Conservation (phyloP, 1,284 basidiomycete species). For the Ceratobasidium sp. region DNA sequence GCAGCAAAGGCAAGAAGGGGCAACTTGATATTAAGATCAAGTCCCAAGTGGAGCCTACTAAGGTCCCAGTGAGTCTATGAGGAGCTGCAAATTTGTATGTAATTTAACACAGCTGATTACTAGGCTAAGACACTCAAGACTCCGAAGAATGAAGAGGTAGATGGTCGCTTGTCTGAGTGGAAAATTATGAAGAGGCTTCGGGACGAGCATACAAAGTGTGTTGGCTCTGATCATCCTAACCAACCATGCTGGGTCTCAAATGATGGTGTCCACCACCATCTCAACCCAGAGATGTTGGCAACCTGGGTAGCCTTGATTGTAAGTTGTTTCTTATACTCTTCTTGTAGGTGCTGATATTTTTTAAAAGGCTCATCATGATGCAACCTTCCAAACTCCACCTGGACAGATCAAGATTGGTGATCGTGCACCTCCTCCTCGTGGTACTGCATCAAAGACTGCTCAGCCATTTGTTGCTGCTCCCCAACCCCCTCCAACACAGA, state of each 20-base stretch:
- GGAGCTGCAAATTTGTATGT: too few relatives aligned
- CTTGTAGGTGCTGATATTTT: too few relatives aligned
- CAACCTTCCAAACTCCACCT: too few relatives aligned
- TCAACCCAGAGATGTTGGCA: not conserved
- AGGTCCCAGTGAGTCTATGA: not conserved
- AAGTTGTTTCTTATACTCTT: too few relatives aligned
- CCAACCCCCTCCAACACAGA: too few relatives aligned
- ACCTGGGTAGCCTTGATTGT: not conserved
- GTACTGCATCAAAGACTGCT: too few relatives aligned
- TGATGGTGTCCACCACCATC: not conserved
- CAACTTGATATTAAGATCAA: not conserved
- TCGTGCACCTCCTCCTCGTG: too few relatives aligned
- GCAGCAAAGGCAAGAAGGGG: not conserved
- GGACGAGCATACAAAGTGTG: not conserved
- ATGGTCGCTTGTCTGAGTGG: not conserved
- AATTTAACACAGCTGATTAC: not conserved
- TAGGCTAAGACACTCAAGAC: not conserved
- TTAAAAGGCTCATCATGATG: too few relatives aligned
- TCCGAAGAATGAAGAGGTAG: not conserved
- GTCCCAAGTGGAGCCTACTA: not conserved
- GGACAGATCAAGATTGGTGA: too few relatives aligned
- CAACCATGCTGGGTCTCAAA: not conserved
- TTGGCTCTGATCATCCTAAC: not conserved
- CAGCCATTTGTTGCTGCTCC: too few relatives aligned
- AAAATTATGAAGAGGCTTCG: too few relatives aligned